Conservation (phyloP, 2,329 filamentous ascomycete genomes). For the Magnaporthales sp. region DNA sequence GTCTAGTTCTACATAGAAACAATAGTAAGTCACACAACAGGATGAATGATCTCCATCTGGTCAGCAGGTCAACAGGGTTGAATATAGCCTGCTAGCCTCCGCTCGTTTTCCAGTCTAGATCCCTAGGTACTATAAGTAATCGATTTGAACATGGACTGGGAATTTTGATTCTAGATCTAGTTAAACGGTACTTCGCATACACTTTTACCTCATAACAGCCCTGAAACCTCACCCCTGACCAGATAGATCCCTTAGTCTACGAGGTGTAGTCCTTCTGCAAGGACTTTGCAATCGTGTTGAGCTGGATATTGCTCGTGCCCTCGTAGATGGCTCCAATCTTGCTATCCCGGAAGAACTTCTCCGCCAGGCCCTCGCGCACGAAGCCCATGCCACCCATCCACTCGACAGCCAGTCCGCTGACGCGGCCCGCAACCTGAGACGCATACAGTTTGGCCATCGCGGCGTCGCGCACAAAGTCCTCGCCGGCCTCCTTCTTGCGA, state of each 20-base stretch:
- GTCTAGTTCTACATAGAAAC: background rate
- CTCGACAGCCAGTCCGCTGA: conserved; percentile 80
- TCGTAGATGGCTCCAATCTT: conserved; percentile 99
- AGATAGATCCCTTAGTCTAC: conserved; percentile 11
- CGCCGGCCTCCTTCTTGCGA: conserved; percentile 94
- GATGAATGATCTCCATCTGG: background rate
- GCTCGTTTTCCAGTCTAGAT: background rate
- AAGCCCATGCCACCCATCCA: conserved; percentile 99
- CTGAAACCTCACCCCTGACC: background rate
- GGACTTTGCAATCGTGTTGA: conserved; percentile 56
- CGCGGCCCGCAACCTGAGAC: conserved; percentile 82
- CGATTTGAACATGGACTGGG: background rate
- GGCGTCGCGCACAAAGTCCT: conserved; percentile 90
- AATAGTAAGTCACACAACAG: too few species aligned
- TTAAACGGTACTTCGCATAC: background rate
- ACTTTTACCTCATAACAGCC: background rate
- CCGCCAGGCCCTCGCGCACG: conserved; percentile 87
- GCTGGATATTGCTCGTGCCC: conserved; percentile 71
- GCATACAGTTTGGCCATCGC: conserved; percentile 98
- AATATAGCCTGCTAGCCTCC: background rate
- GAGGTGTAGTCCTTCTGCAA: conserved; percentile 53
- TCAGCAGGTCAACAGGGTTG: background rate
- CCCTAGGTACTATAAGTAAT: background rate
- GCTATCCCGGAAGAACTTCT: conserved; percentile 96
- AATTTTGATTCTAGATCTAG: background rate